phyloP scores from a whole-genome alignment of 305 asterid genomes.

The Euphrasia arctica region DNA sequence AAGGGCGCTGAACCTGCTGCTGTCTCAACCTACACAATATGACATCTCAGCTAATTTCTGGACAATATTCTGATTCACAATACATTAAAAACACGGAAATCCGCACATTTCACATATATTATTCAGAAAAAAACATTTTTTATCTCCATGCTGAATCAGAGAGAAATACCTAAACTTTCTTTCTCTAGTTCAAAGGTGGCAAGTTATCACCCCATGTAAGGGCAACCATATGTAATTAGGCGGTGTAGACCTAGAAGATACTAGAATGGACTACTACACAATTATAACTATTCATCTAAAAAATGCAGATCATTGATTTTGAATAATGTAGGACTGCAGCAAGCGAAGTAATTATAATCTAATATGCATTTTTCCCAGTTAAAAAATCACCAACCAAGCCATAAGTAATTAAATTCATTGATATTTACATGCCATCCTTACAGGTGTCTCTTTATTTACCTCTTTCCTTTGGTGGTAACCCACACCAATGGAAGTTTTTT shows the following conservation, averaged over 20 bases:
- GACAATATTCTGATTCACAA: background rate
- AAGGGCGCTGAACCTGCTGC: slow-evolving; percentile 90
- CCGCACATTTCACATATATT: slow-evolving; percentile 4
- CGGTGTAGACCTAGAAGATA: background rate
- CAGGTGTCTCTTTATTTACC: too few species aligned
- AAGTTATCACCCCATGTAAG: background rate
- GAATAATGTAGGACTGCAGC: background rate
- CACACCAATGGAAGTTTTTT: too few species aligned
- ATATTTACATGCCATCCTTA: too few species aligned
- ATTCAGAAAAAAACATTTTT: slow-evolving; percentile 10
- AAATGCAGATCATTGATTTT: background rate
- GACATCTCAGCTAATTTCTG: slow-evolving; percentile 24
- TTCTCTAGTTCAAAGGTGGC: slow-evolving; percentile 22
- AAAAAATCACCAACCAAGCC: background rate
- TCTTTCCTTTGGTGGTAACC: background rate
- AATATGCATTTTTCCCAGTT: background rate
- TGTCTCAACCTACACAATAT: slow-evolving; percentile 67
- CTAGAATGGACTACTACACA: background rate
- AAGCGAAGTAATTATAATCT: background rate
- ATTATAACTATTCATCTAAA: background rate
- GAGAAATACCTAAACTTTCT: slow-evolving; percentile 4
- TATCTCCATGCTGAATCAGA: slow-evolving; percentile 11
- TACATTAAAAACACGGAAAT: slow-evolving; percentile 15
- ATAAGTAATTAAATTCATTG: background rate
- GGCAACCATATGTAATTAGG: background rate